Conservation (phyloP, 805 yeast genomes). For the Sugiyamaella lignohabitans region DNA sequence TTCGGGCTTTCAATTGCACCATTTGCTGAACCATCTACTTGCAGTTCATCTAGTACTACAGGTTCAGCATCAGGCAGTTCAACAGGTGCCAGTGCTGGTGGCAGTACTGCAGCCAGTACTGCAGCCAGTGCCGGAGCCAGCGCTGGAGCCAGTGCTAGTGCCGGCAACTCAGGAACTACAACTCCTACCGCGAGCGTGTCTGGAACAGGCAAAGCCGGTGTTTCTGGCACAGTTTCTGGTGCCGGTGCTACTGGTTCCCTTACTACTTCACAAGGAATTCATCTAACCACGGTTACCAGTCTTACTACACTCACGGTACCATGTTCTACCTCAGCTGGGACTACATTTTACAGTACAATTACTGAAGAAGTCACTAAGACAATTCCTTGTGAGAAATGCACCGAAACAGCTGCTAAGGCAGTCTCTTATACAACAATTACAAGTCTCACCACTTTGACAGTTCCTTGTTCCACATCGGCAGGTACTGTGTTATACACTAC, state of each 20-base stretch:
- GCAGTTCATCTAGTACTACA: constrained; percentile 2
- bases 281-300: constrained; percentile 3
- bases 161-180: too few relatives aligned
- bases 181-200: too few relatives aligned
- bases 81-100: neutral
- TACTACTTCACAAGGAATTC: too few relatives aligned
- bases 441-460: constrained; percentile 4
- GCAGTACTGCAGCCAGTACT: too few relatives aligned
- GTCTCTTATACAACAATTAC: constrained; percentile 3
- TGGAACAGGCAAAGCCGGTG: too few relatives aligned
- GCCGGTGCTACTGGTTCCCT: neutral
- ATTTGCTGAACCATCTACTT: constrained; percentile 6
- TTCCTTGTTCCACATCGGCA: constrained; percentile 6
- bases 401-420: neutral
- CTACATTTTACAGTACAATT: constrained; percentile 5
- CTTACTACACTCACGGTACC: constrained; percentile 6
- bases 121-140: too few relatives aligned
- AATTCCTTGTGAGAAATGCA: constrained; percentile 7
- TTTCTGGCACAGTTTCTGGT: neutral
- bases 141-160: too few relatives aligned
- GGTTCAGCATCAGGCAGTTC: neutral
- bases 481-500: constrained; percentile 5
- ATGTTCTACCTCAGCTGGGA: constrained; percentile 5
- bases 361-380: constrained; percentile 5
- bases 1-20: neutral